Base-by-base conservation (phyloP, 768 basidiomycete species). In the Cystobasidium ongulense region DNA sequence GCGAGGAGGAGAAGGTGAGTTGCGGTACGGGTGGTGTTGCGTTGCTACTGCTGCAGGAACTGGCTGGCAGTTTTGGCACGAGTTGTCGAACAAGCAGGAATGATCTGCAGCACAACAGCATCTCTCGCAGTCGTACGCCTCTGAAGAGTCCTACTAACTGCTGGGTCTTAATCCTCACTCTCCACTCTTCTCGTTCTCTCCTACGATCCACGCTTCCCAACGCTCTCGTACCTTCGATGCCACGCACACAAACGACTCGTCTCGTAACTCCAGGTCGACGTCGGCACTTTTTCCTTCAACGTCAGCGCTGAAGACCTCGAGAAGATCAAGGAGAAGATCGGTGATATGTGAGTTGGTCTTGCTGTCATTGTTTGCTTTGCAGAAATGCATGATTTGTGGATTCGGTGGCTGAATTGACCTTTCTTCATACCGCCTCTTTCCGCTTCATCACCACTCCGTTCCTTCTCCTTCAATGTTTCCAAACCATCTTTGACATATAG, bases 401-500 rank as follows among this genome's bases (percentile, higher is more conserved):
- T 21, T 50, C 46, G 21, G 46, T 50, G 46, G 46, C 46, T 50
- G 46, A 50, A n/a, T 50, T 50, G 46, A 50, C 63, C 4, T 39
- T 39, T 11, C 21, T 41, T 17, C 63, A 8, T 10, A 17, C 43
- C 29, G 7, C 2, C 31, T 67, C 18, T 27, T 2, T 67, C 65
- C 43, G 7, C 17, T 13, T 13, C 64, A 29, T 29, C 11, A 59
- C 11, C 33, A 35, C 27, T 59, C 29, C 53, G 7, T 29, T 31
- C 25, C 25, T 29, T 50, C 46, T 50, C 46, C 3, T 50, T n/a
- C 17, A 39, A 39, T 39, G 8, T 17, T 39, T 39, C 8, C 7
- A 57, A 23, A 11, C 35, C 13, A 23, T 66, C 15, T 38, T 5
- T 7, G 13, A n/a, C 62, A 33, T 73, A 3, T 74, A 92, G 91